Evolutionary conservation across 768 basidiomycete genomes (phyloP), one percentile per base, ranked within the genome.

Genomic region (Leccinum incarnatum): DNA sequence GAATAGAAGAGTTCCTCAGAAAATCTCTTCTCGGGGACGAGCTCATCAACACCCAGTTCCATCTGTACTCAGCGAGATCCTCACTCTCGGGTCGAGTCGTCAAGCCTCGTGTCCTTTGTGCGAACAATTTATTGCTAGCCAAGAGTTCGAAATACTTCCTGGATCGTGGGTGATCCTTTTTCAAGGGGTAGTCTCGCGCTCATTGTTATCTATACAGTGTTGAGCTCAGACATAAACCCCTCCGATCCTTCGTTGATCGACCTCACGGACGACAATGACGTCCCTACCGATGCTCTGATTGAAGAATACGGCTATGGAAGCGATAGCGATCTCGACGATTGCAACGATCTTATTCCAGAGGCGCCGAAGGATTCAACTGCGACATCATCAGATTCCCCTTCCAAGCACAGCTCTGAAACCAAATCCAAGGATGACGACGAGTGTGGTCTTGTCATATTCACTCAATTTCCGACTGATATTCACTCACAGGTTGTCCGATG

Each of bases 271-370:
- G 55, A 54, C 25, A 53, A 51, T 3, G 61, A 59, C 17, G 52
- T 71, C 27, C 59, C 60, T 8, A 50, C 19, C 14, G 9, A 51
- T 29, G 37, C 45, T 48, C 30, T 6, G 10, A 57, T 65, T 3
- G 65, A 63, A 6, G 70, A 70, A 8, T 72, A 74, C 52, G 74
- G 65, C 8, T 76, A 73, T 49, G 66, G 32, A 34, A 72, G 69
- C 17, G 74, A 76, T 56, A 75, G 75, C 14, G 75, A 75, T 45
- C 67, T 76, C 25, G 74, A 75, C 19, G 72, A 74, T 6, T 64
- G 65, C 9, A 19, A 60, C 2, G 60, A 65, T 0, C n/a, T 25
- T 6, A n/a, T 49, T 48, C 45, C 40, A 52, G n/a, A 57, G 12
- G 21, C 12, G 3, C 2, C 12, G 3, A 50, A 60, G 27, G 10